A percentile compares a stretch with the other conserved stretches of the same genome.
These are phyloP conservation scores for Isatis lusitanica DNA, from an alignment of 441 rosid genomes.

Conservation along the genomic window DNA sequence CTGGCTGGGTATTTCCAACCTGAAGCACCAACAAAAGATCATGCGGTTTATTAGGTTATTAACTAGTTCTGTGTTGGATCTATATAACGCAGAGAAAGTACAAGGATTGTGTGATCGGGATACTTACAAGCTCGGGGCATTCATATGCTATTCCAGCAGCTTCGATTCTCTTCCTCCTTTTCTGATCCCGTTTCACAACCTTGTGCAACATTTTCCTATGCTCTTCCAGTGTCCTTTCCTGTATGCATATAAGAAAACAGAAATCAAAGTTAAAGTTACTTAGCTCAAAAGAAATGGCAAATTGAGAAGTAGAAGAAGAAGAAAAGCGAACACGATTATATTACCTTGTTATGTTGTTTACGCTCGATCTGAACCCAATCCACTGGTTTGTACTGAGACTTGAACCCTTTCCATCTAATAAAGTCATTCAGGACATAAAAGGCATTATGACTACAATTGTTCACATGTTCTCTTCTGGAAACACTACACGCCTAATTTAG, in stretches of 20 bases:
- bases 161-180: slow-evolving; percentile 64
- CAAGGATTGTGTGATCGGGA: background rate
- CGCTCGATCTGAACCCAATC: slow-evolving; percentile 40
- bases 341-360: slow-evolving; percentile 33
- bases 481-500: too few relatives aligned
- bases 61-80: background rate
- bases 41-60: background rate
- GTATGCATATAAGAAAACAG: background rate
- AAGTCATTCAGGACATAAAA: background rate
- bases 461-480: background rate
- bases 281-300: background rate
- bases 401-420: slow-evolving; percentile 35
- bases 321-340: background rate
- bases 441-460: background rate
- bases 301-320: background rate
- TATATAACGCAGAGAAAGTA: background rate
- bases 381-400: slow-evolving; percentile 24
- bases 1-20: slow-evolving; percentile 62
- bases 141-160: slow-evolving; percentile 84
- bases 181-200: slow-evolving; percentile 53
- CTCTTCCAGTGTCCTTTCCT: slow-evolving; percentile 39
- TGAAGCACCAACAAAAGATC: slow-evolving; percentile 33
- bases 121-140: slow-evolving; percentile 86
- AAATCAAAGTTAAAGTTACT: background rate
- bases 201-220: slow-evolving; percentile 37